These are phyloP conservation scores for Penicillium sp. DNA, from an alignment of 2,329 filamentous ascomycete species.

Conservation along the genomic window DNA sequence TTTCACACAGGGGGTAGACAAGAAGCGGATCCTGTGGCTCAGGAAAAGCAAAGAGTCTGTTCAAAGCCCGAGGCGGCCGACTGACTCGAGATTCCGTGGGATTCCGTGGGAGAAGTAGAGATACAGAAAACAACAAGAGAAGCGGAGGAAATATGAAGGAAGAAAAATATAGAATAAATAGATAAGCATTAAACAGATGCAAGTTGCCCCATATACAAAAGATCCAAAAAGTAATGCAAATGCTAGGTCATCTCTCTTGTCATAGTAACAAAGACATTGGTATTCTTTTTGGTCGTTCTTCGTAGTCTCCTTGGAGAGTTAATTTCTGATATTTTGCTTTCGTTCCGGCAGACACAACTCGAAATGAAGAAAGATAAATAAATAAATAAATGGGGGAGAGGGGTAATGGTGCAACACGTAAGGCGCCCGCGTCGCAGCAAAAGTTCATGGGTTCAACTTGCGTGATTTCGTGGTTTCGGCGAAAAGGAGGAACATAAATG, in stretches of 20 bases:
- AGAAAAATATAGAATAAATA: slow-evolving; percentile 23
- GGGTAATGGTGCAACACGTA: slow-evolving; percentile 31
- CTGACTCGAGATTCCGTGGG: not conserved
- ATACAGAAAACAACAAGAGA: slow-evolving; percentile 16
- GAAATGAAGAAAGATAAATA: slow-evolving; percentile 21
- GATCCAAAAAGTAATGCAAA: slow-evolving; percentile 41
- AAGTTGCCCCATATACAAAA: slow-evolving; percentile 40
- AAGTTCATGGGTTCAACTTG: slow-evolving; percentile 32
- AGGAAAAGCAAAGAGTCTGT: not conserved
- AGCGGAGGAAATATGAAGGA: slow-evolving; percentile 22
- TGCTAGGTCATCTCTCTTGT: slow-evolving; percentile 45
- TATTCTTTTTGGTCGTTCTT: slow-evolving; percentile 42
- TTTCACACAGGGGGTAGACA: not conserved
- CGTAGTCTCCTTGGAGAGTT: slow-evolving; percentile 39
- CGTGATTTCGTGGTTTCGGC: slow-evolving; percentile 36
- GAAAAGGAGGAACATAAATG: slow-evolving; percentile 32
- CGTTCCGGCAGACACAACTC: slow-evolving; percentile 28
- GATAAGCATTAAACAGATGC: slow-evolving; percentile 34
- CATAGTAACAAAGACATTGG: slow-evolving; percentile 31
- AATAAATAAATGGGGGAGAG: slow-evolving; percentile 15
- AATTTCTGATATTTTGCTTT: slow-evolving; percentile 28
- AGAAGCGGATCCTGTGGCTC: not conserved
- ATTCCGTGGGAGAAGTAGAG: slow-evolving; percentile 10
- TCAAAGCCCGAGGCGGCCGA: not conserved
- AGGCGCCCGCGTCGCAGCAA: slow-evolving; percentile 32